phyloP scores from a whole-genome alignment of 768 basidiomycete species.

The Lactarius akahatsu region DNA sequence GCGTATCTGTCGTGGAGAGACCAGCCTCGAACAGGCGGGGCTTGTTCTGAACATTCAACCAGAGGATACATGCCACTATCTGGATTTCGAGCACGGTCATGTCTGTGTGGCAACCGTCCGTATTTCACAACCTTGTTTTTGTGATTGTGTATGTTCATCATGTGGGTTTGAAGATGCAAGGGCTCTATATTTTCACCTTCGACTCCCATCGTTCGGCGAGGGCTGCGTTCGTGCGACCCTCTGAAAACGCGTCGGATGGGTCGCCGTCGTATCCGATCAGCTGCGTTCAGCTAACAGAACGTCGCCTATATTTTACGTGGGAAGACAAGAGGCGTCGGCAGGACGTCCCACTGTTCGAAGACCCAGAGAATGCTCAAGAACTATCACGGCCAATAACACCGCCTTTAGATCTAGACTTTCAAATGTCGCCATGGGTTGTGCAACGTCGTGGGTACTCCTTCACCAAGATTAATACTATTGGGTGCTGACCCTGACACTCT shows the following conservation, averaged over 20 bases:
- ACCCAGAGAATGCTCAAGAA: neutral
- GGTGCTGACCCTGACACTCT: neutral
- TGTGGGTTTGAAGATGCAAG: constrained; percentile 1
- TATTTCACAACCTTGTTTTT: neutral
- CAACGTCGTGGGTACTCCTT: neutral
- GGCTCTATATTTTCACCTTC: constrained; percentile 12
- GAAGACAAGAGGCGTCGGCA: constrained; percentile 6
- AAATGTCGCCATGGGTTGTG: neutral
- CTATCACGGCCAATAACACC: neutral
- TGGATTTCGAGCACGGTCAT: constrained; percentile 9
- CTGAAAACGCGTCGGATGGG: neutral
- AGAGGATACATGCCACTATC: neutral
- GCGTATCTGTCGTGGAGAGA: constrained; percentile 28
- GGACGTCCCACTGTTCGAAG: constrained; percentile 12
- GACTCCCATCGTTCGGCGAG: neutral
- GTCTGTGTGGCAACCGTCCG: constrained; percentile 20
- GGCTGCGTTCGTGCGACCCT: neutral
- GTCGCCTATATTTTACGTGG: constrained; percentile 27
- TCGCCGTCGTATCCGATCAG: neutral
- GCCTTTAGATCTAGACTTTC: neutral
- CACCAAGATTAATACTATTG: neutral
- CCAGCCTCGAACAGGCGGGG: neutral
- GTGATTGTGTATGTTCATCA: neutral
- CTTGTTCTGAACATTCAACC: neutral
- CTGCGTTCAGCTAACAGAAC: neutral